Evolutionary conservation across 202 grass and related monocot species (phyloP).

Genomic region (Brachypodium distachyon): DNA sequence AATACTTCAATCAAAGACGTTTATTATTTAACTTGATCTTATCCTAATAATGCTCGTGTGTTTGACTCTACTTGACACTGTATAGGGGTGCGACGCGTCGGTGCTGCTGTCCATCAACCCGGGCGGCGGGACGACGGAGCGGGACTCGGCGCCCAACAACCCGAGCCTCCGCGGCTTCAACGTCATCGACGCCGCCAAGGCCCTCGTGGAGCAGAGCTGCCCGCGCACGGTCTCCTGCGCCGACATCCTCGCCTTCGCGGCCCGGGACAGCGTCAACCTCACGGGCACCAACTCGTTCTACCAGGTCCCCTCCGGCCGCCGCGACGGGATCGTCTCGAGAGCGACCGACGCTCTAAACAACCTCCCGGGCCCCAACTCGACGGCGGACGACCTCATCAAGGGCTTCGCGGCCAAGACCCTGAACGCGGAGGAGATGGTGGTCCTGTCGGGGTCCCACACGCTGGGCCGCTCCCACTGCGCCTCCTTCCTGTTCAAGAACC

Average conservation of each 20-base stretch:
- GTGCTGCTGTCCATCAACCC: slow-evolving; percentile 1
- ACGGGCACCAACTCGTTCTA: slow-evolving; percentile 53
- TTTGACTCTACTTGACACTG: not conserved
- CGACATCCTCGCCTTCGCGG: slow-evolving; percentile 65
- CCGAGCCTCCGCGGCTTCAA: slow-evolving; percentile 68
- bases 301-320: slow-evolving; percentile 45
- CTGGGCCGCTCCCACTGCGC: slow-evolving; percentile 59
- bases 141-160: slow-evolving; percentile 21
- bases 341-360: not conserved
- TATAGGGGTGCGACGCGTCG: slow-evolving; percentile 5
- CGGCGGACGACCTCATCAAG: not conserved
- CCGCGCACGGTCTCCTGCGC: slow-evolving; percentile 71
- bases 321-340: slow-evolving; percentile 35
- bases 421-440: slow-evolving; percentile 67
- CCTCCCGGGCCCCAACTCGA: slow-evolving; percentile 34
- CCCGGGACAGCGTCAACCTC: slow-evolving; percentile 60
- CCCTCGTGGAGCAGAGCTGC: slow-evolving; percentile 51
- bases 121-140: slow-evolving; percentile 25
- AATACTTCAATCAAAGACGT: not conserved
- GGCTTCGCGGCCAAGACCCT: slow-evolving; percentile 2
- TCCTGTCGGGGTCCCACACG: slow-evolving; percentile 63
- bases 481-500: slow-evolving; percentile 34
- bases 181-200: slow-evolving; percentile 52
- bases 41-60: no score
- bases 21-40: not conserved